A percentile compares a stretch with the other conserved stretches of the same genome.
Conservation (phyloP, 2,329 filamentous ascomycete species). For the Diplodia intermedia region DNA sequence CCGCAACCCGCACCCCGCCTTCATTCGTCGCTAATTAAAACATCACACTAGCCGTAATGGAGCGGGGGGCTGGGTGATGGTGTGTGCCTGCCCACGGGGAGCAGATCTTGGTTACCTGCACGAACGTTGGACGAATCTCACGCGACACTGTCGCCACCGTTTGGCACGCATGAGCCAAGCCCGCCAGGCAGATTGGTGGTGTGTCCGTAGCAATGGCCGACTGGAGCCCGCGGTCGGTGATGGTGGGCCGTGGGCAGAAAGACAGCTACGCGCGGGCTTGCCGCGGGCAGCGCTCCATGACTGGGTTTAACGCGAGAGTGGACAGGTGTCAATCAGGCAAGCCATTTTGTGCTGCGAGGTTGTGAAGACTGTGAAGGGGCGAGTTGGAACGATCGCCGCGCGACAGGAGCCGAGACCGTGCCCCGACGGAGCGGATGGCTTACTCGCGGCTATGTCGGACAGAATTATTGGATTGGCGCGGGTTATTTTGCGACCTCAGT, state of each 20-base stretch:
- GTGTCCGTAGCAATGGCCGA: background rate
- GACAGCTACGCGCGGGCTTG: background rate
- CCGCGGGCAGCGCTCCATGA: too few species aligned
- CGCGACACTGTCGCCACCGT: constrained; percentile 26
- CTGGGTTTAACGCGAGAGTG: background rate
- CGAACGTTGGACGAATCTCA: constrained; percentile 1
- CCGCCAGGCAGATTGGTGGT: background rate
- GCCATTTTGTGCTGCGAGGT: background rate
- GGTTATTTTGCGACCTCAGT: constrained; percentile 6
- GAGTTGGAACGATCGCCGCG: background rate
- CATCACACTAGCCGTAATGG: background rate
- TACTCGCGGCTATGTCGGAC: constrained; percentile 10
- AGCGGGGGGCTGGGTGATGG: background rate
- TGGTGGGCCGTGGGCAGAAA: background rate
- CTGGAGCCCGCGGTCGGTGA: background rate
- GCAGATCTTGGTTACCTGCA: too few species aligned
- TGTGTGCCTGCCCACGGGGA: background rate
- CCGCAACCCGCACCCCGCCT: constrained; percentile 1
- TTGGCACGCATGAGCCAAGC: background rate
- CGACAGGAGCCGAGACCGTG: background rate
- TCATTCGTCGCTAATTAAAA: background rate
- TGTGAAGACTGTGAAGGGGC: background rate
- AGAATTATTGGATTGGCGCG: background rate
- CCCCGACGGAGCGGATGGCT: background rate
- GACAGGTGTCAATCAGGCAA: constrained; percentile 1